A percentile compares a stretch with the other conserved stretches of the same genome.
These are phyloP conservation scores for Byssothecium circinans DNA, from an alignment of 2,329 filamentous ascomycete species.

Conservation along the genomic window DNA sequence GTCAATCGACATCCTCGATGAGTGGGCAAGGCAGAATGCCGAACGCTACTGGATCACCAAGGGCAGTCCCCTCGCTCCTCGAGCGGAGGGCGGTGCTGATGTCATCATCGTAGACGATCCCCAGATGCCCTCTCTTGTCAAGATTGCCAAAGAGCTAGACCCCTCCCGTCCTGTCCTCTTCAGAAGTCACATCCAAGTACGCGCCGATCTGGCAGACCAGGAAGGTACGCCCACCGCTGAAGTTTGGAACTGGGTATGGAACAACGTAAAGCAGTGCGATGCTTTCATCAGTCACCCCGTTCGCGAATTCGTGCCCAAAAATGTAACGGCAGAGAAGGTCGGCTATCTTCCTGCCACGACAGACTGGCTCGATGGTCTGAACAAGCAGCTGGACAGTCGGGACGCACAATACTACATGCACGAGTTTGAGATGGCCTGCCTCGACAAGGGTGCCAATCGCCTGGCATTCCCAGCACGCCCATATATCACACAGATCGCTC, in stretches of 20 bases:
- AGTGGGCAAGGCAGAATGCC: constrained; percentile 75
- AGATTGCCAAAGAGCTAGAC: constrained; percentile 70
- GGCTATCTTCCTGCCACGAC: constrained; percentile 79
- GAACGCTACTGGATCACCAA: constrained; percentile 71
- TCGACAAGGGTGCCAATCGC: constrained; percentile 60
- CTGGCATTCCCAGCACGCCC: constrained; percentile 62
- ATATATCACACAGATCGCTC: constrained; percentile 79
- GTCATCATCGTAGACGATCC: constrained; percentile 79
- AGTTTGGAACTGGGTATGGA: constrained; percentile 76
- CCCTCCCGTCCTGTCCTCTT: constrained; percentile 77
- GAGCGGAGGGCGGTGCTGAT: constrained; percentile 72
- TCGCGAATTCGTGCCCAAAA: constrained; percentile 70
- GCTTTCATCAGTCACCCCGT: constrained; percentile 84
- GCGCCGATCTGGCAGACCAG: constrained; percentile 68
- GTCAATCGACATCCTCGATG: constrained; percentile 64
- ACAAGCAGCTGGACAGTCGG: constrained; percentile 72
- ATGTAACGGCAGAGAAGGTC: constrained; percentile 66
- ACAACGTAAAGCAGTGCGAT: constrained; percentile 69
- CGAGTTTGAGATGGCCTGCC: constrained; percentile 66
- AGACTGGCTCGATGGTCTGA: constrained; percentile 81
- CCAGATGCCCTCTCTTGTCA: constrained; percentile 79
- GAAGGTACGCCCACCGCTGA: constrained; percentile 68
- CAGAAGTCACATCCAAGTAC: constrained; percentile 75
- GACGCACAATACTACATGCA: constrained; percentile 74
- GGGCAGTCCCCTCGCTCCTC: constrained; percentile 66